Conservation (phyloP, 2,329 filamentous ascomycete species). For the Karstenula rhodostoma region DNA sequence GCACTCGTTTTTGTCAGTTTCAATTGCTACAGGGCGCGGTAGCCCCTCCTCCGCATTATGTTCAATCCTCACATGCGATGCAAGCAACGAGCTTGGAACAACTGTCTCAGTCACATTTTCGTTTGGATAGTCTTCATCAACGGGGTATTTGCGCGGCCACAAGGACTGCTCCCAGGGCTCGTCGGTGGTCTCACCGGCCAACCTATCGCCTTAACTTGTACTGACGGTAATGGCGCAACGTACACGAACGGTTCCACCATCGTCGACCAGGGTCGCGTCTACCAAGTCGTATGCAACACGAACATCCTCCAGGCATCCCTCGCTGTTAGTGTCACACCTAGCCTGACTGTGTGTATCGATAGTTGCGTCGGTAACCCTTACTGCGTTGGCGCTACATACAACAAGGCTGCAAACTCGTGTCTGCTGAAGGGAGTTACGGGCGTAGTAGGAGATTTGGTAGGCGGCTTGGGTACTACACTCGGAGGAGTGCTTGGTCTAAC, state of each 20-base stretch:
- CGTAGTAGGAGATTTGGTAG: not conserved
- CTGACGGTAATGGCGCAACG: slow-evolving; percentile 18
- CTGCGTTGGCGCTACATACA: slow-evolving; percentile 20
- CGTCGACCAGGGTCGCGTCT: slow-evolving; percentile 10
- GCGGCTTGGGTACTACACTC: not conserved
- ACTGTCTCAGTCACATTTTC: not conserved
- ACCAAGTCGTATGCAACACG: slow-evolving; percentile 21
- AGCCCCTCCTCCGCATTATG: slow-evolving; percentile 2
- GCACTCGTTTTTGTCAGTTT: not conserved
- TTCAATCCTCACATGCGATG: not conserved
- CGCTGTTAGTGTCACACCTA: not conserved
- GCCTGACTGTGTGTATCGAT: slow-evolving; percentile 16
- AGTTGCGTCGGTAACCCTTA: slow-evolving; percentile 16
- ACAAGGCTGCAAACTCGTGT: slow-evolving; percentile 13
- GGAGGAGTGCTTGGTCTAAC: not conserved
- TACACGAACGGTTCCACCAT: slow-evolving; percentile 20
- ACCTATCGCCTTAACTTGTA: slow-evolving; percentile 16
- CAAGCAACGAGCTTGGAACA: slow-evolving; percentile 1
- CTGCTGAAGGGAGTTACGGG: slow-evolving; percentile 17
- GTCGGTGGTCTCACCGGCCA: not conserved
- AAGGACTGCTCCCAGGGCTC: slow-evolving; percentile 11
- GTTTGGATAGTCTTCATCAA: not conserved
- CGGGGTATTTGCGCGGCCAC: slow-evolving; percentile 14
- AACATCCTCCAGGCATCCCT: slow-evolving; percentile 17
- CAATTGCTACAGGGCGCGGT: not conserved